Evolutionary conservation across 345 rosid species (phyloP), one percentile per base, ranked within the genome.

Genomic region (Microthlaspi erraticum): DNA sequence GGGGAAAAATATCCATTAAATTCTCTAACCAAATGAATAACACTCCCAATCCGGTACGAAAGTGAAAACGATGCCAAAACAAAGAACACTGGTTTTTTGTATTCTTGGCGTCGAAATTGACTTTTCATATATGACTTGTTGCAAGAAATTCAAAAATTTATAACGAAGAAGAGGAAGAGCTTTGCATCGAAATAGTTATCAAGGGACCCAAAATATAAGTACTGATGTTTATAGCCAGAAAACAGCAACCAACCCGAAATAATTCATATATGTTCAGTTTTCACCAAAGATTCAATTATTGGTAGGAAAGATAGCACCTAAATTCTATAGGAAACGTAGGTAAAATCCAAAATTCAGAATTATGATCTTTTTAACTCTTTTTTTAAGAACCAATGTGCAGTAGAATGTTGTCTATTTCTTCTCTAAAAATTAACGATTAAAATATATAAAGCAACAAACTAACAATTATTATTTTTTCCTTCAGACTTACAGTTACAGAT

Each of bases 1-100:
- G 53, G 71, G 52, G 12, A 16, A 11, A 51, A 56, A 20, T 53
- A 20, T 56, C 34, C 57, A 17, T 46, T 31, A 20, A 52, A 46
- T 31, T 13, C 41, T 48, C 0, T 38, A 48, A 69, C 32, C 48
- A 68, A 68, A 45, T 45, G 42, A 66, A 52, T 37, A 17, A 62
- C 31, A 45, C 10, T 20, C n/a, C 36, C 68, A 63, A 11, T 16
- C 20, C 6, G 36, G 46, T 64, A 14, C 39, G 13, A 37, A 5
- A 11, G 29, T 70, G 60, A 59, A 60, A 59, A 48, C 11, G 41
- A 59, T 59, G 48, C 39, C 16, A 43, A 12, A 13, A 11, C 29
- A 12, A 11, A 17, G 8, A 39, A 6, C 18, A 16, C 0, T 1
- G 20, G 0, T 14, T 14, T 8, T 58, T 18, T n/a, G 17, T 13